A percentile compares a stretch with the other conserved stretches of the same genome.
These are phyloP conservation scores for Rhizopus microsporus DNA, from an alignment of 371 early-diverging fungal species.

Conservation along the genomic window DNA sequence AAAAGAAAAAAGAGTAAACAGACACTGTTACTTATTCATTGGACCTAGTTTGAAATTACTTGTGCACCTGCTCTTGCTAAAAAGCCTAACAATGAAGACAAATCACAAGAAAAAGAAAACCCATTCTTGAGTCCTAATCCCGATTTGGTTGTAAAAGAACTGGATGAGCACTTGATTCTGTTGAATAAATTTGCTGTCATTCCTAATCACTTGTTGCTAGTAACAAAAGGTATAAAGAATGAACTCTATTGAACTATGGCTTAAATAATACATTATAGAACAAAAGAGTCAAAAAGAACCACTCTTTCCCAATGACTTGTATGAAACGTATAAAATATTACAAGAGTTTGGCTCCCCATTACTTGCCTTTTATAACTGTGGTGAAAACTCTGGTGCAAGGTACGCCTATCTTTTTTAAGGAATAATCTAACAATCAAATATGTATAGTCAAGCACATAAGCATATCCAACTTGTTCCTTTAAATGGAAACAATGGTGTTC, in stretches of 20 bases:
- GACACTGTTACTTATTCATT: background rate
- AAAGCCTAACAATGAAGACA: constrained; percentile 13
- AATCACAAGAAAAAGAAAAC: constrained; percentile 40
- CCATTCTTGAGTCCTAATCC: constrained; percentile 75
- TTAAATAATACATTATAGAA: background rate
- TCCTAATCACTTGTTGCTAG: constrained; percentile 66
- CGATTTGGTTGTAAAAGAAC: constrained; percentile 56
- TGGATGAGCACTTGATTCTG: constrained; percentile 58
- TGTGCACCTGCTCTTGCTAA: constrained; percentile 25
- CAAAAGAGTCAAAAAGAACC: constrained; percentile 60
- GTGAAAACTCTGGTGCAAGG: constrained; percentile 71
- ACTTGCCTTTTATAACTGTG: constrained; percentile 78
- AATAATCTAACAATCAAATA: background rate
- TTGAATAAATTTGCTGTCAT: constrained; percentile 79
- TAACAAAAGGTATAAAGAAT: constrained; percentile 67
- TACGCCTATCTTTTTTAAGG: constrained; percentile 13
- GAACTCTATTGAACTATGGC: background rate
- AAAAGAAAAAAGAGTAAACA: background rate
- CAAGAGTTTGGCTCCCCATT: constrained; percentile 41
- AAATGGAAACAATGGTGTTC: constrained; percentile 18
- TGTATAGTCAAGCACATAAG: constrained; percentile 64
- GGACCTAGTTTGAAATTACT: constrained; percentile 16
- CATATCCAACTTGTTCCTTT: constrained; percentile 74
- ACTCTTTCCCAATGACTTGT: constrained; percentile 59
- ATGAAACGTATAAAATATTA: constrained; percentile 56